Percentiles rank a stretch among this genome's conserved stretches.
These are phyloP conservation scores for Zanthoxylum bungeanum DNA, from an alignment of 345 rosid genomes.

Conservation along the genomic window DNA sequence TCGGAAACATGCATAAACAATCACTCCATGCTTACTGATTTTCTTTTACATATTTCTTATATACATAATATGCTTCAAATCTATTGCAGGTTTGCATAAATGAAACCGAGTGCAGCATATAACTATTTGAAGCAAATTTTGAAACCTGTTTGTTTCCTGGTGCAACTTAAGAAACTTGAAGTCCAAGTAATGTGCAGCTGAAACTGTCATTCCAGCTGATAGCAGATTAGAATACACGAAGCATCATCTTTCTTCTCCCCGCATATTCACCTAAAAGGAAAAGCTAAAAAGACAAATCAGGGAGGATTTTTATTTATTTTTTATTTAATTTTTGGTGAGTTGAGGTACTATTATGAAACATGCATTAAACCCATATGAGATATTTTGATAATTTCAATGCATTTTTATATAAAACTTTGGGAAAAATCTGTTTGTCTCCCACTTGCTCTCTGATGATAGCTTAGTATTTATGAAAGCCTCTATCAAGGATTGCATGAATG, in stretches of 20 bases:
- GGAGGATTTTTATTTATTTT: neutral
- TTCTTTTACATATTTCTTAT: neutral
- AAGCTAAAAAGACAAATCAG: neutral
- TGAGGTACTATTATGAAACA: neutral
- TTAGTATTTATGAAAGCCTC: too few species aligned
- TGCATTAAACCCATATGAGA: neutral
- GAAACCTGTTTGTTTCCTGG: constrained; percentile 29
- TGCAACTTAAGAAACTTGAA: constrained; percentile 31
- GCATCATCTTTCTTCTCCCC: neutral
- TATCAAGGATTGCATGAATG: too few species aligned
- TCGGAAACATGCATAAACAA: neutral
- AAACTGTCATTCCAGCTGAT: constrained; percentile 5
- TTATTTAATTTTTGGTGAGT: neutral
- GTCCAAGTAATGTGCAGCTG: constrained; percentile 53
- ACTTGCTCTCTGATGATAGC: too few species aligned
- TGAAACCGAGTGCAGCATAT: constrained; percentile 40
- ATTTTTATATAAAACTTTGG: too few species aligned
- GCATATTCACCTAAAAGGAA: neutral
- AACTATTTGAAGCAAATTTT: constrained; percentile 39
- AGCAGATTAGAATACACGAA: neutral
- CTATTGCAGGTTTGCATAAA: constrained; percentile 44
- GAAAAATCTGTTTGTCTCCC: too few species aligned
- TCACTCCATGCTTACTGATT: neutral
- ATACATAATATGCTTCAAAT: neutral
- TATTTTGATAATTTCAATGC: neutral